Base-by-base conservation (phyloP, 306 rosid genomes). In the Boehmeria nivea region DNA sequence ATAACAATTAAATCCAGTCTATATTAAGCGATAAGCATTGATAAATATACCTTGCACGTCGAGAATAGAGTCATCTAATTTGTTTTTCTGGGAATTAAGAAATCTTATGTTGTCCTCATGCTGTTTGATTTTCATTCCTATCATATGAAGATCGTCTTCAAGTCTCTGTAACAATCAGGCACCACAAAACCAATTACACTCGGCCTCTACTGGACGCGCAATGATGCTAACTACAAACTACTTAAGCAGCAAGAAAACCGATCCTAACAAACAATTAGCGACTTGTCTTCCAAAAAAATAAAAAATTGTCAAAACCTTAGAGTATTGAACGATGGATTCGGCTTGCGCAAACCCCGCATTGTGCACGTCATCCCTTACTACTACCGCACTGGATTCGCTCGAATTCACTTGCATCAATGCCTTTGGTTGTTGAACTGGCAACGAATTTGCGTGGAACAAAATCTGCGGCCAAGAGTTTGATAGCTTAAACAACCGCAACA, bases 61-160 rank as follows among this genome's bases (percentile, higher is more conserved):
- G 47, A 76, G 70, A 72, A 87, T 81, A 59, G 82, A 57, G n/a
- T 85, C 85, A 0, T 91, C 89, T 17, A 85, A 63, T 67, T 87
- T 83, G 70, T 23, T 69, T 45, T 51, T 85, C 69, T 84, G 81
- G 53, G 76, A 56, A 51, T 72, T 82, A 51, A 91, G 65, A 66
- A 48, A 57, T 55, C 55, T 71, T 40, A 87, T 17, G 72, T 51
- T 77, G 36, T 84, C 95, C 60, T 91, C 99, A 10, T 83, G 95
- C 70, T 76, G 75, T 70, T 85, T 87, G 42, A 91, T 81, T 75
- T 85, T 81, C 63, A 53, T 24, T 65, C 96, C 96, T 21, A 87
- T 68, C 44, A 5, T 43, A 15, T 71, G 89, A 19, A 91, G 76
- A 69, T 83, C 96, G 55, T 74, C 93, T 79, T 91, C 85, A 45